A percentile compares a stretch with the other conserved stretches of the same genome.
phyloP scores from a whole-genome alignment of 495 filamentous ascomycete genomes.

The Neurospora sp. region DNA sequence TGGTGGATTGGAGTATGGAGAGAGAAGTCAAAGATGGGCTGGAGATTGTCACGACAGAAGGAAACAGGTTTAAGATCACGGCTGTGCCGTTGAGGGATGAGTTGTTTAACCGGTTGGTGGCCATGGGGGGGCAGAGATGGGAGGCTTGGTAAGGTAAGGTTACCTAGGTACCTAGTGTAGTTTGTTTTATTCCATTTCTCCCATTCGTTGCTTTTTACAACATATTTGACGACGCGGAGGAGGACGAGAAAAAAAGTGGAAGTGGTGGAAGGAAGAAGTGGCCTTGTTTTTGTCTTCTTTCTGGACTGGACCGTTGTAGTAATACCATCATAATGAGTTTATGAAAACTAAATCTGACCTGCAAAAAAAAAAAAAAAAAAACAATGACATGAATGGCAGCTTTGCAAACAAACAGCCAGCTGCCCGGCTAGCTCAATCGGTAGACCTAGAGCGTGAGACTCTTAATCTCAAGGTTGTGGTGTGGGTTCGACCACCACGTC shows the following conservation, averaged over 20 bases:
- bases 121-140: slow-evolving; percentile 83
- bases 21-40: slow-evolving; percentile 72
- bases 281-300: too few species aligned
- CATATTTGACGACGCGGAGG: too few species aligned
- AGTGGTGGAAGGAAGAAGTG: too few species aligned
- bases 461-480: slow-evolving; percentile 25
- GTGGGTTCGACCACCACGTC: neutral
- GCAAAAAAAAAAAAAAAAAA: too few species aligned
- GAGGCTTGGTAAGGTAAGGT: slow-evolving; percentile 51
- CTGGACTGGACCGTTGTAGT: too few species aligned
- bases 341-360: fast-evolving
- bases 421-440: slow-evolving; percentile 56
- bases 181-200: neutral
- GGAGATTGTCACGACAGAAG: slow-evolving; percentile 50
- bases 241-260: too few species aligned
- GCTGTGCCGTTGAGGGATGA: slow-evolving; percentile 69
- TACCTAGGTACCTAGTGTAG: too few species aligned
- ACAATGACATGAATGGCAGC: too few species aligned
- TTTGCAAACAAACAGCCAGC: neutral
- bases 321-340: neutral
- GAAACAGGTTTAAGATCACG: slow-evolving; percentile 51
- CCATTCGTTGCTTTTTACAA: too few species aligned
- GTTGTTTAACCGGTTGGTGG: slow-evolving; percentile 75
- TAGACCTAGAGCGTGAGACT: slow-evolving; percentile 69
- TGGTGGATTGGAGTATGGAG: slow-evolving; percentile 72